phyloP scores from a whole-genome alignment of 164 flowering plant genomes.

The Warburgia ugandensis region DNA sequence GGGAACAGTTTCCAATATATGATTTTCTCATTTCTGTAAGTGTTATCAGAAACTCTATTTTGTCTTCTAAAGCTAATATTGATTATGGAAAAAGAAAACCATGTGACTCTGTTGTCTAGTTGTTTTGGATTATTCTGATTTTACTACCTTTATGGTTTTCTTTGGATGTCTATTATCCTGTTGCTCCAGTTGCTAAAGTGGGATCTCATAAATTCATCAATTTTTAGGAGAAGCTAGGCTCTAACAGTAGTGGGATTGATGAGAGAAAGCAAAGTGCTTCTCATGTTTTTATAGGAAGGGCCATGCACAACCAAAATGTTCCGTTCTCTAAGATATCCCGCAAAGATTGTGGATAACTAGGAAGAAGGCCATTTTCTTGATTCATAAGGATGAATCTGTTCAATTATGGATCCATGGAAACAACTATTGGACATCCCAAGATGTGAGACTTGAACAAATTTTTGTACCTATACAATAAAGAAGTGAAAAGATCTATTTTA shows the following conservation, averaged over 20 bases:
- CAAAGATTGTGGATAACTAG: slow-evolving; percentile 96
- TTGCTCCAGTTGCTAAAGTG: slow-evolving; percentile 40
- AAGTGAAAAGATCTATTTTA: background rate
- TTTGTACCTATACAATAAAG: slow-evolving; percentile 48
- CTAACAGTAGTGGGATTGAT: slow-evolving; percentile 41
- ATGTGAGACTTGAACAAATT: slow-evolving; percentile 83
- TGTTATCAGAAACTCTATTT: too few species aligned
- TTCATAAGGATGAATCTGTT: slow-evolving; percentile 80
- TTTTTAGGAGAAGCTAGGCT: background rate
- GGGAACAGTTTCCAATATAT: too few species aligned
- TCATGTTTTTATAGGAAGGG: slow-evolving; percentile 65
- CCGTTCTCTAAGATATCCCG: slow-evolving; percentile 70
- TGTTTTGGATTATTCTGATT: background rate
- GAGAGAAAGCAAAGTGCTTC: slow-evolving; percentile 74
- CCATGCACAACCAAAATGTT: slow-evolving; percentile 94
- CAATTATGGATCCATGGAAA: slow-evolving; percentile 94
- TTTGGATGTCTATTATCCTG: slow-evolving; percentile 63
- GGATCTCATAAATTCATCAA: slow-evolving; percentile 5
- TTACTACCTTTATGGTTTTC: slow-evolving; percentile 76
- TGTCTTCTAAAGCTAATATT: background rate
- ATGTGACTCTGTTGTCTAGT: background rate
- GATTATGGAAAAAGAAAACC: background rate
- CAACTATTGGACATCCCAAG: slow-evolving; percentile 82
- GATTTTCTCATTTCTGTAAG: too few species aligned
- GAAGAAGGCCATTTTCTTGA: slow-evolving; percentile 82